These are phyloP conservation scores for Iris macrosiphon DNA, from an alignment of 106 monocot genomes.

Conservation along the genomic window DNA sequence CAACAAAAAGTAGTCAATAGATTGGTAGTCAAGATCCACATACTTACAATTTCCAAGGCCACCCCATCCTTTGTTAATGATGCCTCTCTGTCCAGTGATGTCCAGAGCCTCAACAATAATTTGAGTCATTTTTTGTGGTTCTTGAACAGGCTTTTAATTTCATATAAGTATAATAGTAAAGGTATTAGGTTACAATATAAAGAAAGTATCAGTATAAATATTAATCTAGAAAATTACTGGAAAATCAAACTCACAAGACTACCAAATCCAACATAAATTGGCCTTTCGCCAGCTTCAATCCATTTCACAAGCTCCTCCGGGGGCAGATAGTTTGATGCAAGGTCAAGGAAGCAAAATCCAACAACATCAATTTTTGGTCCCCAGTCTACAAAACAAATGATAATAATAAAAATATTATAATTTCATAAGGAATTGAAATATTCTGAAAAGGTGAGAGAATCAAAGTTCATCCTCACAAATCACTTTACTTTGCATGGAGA, in stretches of 20 bases:
- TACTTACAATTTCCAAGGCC: conserved; percentile 27
- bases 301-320: conserved; percentile 70
- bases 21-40: not conserved
- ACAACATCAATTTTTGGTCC: conserved; percentile 86
- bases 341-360: conserved; percentile 94
- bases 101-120: conserved; percentile 24
- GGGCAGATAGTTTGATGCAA: conserved; percentile 87
- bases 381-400: conserved; percentile 59
- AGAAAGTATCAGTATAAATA: too few species aligned
- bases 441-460: not conserved
- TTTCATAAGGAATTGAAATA: not conserved
- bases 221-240: not conserved
- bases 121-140: conserved; percentile 25
- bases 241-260: conserved; percentile 73
- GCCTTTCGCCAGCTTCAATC: conserved; percentile 71
- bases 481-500: too few species aligned
- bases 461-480: too few species aligned
- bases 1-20: not conserved
- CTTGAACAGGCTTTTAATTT: conserved; percentile 28
- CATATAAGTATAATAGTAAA: too few species aligned
- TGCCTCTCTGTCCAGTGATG: conserved; percentile 21
- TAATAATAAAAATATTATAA: not conserved
- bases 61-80: conserved; percentile 32
- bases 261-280: conserved; percentile 93
- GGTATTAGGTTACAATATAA: too few species aligned